phyloP scores from a whole-genome alignment of 2,329 filamentous ascomycete species.

The Cytospora chrysosperma region DNA sequence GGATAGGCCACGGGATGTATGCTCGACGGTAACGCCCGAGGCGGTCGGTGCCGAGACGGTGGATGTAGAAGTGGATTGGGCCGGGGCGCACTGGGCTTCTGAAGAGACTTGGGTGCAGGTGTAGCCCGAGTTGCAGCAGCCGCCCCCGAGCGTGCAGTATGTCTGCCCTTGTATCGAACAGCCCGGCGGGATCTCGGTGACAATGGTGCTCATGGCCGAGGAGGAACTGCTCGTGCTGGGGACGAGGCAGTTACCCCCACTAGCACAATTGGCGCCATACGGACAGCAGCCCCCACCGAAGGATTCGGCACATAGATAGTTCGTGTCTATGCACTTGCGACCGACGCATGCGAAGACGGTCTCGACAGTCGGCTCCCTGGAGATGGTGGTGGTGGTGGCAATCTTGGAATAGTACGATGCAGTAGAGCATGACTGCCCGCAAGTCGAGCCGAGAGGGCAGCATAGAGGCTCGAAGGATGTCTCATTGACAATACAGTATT shows the following conservation, averaged over 20 bases:
- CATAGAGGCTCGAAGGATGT: conserved; percentile 28
- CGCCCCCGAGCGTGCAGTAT: conserved; percentile 42
- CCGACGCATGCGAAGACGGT: conserved; percentile 30
- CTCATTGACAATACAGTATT: conserved; percentile 35
- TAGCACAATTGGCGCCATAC: conserved; percentile 44
- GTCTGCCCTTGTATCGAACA: conserved; percentile 46
- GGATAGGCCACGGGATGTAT: conserved; percentile 34
- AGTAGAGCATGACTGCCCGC: conserved; percentile 33
- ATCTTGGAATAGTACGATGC: conserved; percentile 32
- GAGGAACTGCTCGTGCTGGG: conserved; percentile 26
- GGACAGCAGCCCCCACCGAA: conserved; percentile 33
- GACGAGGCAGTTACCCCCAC: conserved; percentile 37
- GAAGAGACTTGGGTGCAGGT: conserved; percentile 40
- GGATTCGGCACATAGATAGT: conserved; percentile 35
- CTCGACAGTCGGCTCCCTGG: conserved; percentile 20
- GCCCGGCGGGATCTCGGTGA: conserved; percentile 39
- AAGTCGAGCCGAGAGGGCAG: conserved; percentile 34
- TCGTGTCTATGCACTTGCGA: conserved; percentile 33
- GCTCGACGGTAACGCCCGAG: conserved; percentile 28
- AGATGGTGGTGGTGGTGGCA: conserved; percentile 31
- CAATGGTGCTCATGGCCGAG: conserved; percentile 27
- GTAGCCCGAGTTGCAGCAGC: conserved; percentile 49
- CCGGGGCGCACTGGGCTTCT: conserved; percentile 11
- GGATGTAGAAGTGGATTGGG: conserved; percentile 29
- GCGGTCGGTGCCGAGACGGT: conserved; percentile 33